A percentile compares a stretch with the other conserved stretches of the same genome.
These are phyloP conservation scores for Peterozyma toletana DNA, from an alignment of 805 yeast species.

Conservation along the genomic window DNA sequence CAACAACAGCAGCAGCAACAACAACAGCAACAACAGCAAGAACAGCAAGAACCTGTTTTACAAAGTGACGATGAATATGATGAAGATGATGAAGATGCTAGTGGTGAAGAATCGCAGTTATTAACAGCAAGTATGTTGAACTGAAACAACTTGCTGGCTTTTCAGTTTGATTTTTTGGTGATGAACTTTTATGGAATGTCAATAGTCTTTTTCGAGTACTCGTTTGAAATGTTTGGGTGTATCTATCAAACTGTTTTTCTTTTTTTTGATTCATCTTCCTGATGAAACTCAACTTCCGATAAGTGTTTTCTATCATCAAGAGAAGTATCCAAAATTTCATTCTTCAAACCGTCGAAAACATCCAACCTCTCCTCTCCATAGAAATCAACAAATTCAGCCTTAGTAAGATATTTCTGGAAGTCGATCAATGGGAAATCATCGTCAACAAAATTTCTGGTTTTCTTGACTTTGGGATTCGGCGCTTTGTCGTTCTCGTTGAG, in stretches of 20 bases:
- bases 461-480: slow-evolving; percentile 72
- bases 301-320: too few species aligned
- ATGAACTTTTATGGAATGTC: background rate
- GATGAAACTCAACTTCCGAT: too few species aligned
- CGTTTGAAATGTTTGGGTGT: too few species aligned
- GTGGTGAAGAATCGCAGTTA: slow-evolving; percentile 1
- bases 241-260: background rate
- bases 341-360: background rate
- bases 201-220: background rate
- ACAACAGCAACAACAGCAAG: background rate
- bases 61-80: too few species aligned
- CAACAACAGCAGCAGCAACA: background rate
- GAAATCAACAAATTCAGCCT: slow-evolving; percentile 39
- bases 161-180: background rate
- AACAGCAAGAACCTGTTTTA: background rate
- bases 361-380: slow-evolving; percentile 35
- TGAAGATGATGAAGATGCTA: background rate
- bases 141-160: background rate
- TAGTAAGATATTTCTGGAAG: slow-evolving; percentile 45
- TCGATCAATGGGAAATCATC: slow-evolving; percentile 54
- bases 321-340: too few species aligned
- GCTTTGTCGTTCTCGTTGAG: slow-evolving; percentile 80
- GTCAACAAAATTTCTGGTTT: slow-evolving; percentile 51
- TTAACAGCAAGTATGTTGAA: slow-evolving; percentile 7
- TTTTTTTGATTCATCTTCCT: background rate